Evolutionary conservation across 1,284 basidiomycete species (phyloP).

Genomic region (Tilletia setariae): DNA sequence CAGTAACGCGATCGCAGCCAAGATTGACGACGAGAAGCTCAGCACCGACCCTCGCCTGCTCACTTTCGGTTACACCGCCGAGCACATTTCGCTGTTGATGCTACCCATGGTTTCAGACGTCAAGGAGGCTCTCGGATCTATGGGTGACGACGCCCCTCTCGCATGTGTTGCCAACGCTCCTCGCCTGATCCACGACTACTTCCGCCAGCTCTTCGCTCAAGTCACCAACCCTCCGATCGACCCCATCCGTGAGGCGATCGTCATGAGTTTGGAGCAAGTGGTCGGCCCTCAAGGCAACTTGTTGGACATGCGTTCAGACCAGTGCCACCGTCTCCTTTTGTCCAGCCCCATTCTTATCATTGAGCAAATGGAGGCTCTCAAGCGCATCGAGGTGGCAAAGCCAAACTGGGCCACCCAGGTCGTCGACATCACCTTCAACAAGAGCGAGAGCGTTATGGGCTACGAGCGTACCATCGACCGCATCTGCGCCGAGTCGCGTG

Average conservation of each 20-base stretch:
- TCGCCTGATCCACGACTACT: constrained; percentile 51
- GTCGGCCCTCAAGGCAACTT: constrained; percentile 53
- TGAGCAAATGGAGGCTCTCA: constrained; percentile 48
- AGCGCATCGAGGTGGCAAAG: constrained; percentile 41
- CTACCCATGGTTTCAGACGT: constrained; percentile 48
- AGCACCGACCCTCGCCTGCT: constrained; percentile 49
- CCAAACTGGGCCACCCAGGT: constrained; percentile 41
- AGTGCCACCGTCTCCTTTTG: constrained; percentile 47
- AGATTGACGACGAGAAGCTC: constrained; percentile 40
- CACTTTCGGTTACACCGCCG: constrained; percentile 50
- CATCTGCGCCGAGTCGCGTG: constrained; percentile 46
- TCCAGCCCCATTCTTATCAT: constrained; percentile 45
- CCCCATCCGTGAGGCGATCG: constrained; percentile 50
- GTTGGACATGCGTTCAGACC: constrained; percentile 47
- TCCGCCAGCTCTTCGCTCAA: constrained; percentile 52
- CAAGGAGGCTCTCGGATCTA: constrained; percentile 51
- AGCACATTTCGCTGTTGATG: constrained; percentile 50
- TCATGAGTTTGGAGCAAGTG: constrained; percentile 53
- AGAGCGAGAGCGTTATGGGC: constrained; percentile 42
- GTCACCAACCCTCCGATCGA: constrained; percentile 54
- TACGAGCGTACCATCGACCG: constrained; percentile 49
- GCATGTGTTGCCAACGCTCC: constrained; percentile 47
- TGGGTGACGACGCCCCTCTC: constrained; percentile 51
- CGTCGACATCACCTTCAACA: constrained; percentile 51
- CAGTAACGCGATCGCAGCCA: constrained; percentile 34